phyloP scores from a whole-genome alignment of 768 basidiomycete genomes.

The Trametes cubensis region DNA sequence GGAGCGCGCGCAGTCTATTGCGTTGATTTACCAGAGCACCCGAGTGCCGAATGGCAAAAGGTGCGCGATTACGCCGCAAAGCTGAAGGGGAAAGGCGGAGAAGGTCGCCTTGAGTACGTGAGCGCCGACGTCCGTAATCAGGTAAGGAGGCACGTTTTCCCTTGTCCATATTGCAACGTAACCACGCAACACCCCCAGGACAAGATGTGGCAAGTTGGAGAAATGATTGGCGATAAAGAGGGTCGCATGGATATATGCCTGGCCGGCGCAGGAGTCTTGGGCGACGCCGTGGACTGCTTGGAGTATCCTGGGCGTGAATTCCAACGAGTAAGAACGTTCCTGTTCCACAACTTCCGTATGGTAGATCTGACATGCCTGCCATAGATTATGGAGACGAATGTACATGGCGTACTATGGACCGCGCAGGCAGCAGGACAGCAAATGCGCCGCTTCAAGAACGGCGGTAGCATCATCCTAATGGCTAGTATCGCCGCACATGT shows the following conservation, averaged over 20 bases:
- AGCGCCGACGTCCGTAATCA: slow-evolving; percentile 68
- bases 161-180: neutral
- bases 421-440: slow-evolving; percentile 40
- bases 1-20: slow-evolving; percentile 71
- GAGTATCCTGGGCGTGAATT: slow-evolving; percentile 64
- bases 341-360: neutral
- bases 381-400: slow-evolving; percentile 66
- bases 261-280: slow-evolving; percentile 73
- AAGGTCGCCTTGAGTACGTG: slow-evolving; percentile 58
- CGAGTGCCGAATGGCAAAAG: slow-evolving; percentile 58
- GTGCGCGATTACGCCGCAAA: slow-evolving; percentile 46
- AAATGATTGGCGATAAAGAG: slow-evolving; percentile 66
- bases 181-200: slow-evolving; percentile 13
- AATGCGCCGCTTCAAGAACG: slow-evolving; percentile 36
- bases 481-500: slow-evolving; percentile 48
- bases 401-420: slow-evolving; percentile 41
- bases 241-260: slow-evolving; percentile 73
- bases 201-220: slow-evolving; percentile 50
- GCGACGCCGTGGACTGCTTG: slow-evolving; percentile 55
- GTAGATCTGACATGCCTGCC: neutral
- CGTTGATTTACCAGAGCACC: slow-evolving; percentile 56
- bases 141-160: slow-evolving; percentile 36
- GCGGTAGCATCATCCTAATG: slow-evolving; percentile 45
- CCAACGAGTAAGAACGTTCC: slow-evolving; percentile 45
- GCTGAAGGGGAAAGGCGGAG: slow-evolving; percentile 21